These are phyloP conservation scores for Jatropha multifida DNA, from an alignment of 441 rosid genomes.

Conservation along the genomic window DNA sequence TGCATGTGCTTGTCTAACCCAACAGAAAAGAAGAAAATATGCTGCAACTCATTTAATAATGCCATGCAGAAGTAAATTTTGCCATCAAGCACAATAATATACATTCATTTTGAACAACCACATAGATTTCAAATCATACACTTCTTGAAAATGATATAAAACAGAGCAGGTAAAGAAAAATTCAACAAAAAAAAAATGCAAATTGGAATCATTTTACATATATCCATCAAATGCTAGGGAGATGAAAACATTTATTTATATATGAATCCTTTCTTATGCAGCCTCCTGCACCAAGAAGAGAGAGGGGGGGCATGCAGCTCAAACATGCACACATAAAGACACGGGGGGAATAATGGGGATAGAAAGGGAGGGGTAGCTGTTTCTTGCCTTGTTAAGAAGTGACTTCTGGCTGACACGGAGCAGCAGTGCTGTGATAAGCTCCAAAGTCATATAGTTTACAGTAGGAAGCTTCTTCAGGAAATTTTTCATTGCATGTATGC, in stretches of 20 bases:
- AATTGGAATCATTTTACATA: slow-evolving; percentile 11
- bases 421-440: slow-evolving; percentile 73
- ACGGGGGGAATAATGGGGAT: not conserved
- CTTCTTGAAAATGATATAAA: not conserved
- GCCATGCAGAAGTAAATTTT: not conserved
- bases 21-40: not conserved
- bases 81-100: not conserved
- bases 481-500: slow-evolving; percentile 59
- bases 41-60: not conserved
- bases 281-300: not conserved
- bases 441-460: slow-evolving; percentile 85
- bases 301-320: no score
- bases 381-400: slow-evolving; percentile 71
- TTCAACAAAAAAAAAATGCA: not conserved
- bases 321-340: not conserved
- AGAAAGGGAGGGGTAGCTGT: not conserved
- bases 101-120: not conserved
- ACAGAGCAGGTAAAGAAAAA: not conserved
- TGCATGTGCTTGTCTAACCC: not conserved
- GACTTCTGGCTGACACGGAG: slow-evolving; percentile 86
- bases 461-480: slow-evolving; percentile 75
- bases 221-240: not conserved
- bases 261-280: not conserved
- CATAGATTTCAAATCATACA: not conserved
- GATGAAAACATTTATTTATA: not conserved